Evolutionary conservation across 2,329 filamentous ascomycete species (phyloP).

Genomic region (Epichloe bromicola): DNA sequence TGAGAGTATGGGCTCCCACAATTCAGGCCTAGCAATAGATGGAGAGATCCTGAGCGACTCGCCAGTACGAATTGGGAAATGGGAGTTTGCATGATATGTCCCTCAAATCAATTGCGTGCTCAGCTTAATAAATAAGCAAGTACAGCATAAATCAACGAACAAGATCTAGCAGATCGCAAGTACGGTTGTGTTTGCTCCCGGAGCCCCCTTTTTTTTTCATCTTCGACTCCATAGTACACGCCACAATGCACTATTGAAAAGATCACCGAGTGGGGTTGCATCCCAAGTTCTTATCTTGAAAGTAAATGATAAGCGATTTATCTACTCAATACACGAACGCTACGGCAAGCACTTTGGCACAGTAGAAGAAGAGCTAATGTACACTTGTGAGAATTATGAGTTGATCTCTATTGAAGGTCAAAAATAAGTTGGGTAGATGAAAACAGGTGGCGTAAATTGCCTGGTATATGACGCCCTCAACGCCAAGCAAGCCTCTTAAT

Average conservation of each 20-base stretch:
- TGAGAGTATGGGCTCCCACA: constrained; percentile 56
- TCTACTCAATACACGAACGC: neutral
- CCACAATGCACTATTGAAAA: neutral
- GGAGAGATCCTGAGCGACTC: constrained; percentile 40
- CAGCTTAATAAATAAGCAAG: neutral
- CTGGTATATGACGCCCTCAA: constrained; percentile 7
- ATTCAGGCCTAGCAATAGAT: constrained; percentile 29
- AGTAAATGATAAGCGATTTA: neutral
- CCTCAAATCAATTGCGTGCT: neutral
- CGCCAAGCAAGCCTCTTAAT: constrained; percentile 4
- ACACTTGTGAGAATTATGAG: neutral
- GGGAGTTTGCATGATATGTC: constrained; percentile 20
- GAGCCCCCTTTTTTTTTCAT: neutral
- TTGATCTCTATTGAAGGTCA: neutral
- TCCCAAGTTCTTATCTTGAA: too few relatives aligned
- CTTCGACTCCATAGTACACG: neutral
- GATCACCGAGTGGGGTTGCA: too few relatives aligned
- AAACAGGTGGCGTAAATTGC: constrained; percentile 2
- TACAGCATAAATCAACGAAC: neutral
- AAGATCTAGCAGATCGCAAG: neutral
- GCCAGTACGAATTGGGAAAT: constrained; percentile 27
- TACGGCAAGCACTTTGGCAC: neutral
- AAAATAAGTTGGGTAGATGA: neutral
- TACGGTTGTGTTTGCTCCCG: neutral
- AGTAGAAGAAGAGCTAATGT: neutral